Evolutionary conservation across 345 rosid species (phyloP).

Genomic region (Melaleuca alternifolia): DNA sequence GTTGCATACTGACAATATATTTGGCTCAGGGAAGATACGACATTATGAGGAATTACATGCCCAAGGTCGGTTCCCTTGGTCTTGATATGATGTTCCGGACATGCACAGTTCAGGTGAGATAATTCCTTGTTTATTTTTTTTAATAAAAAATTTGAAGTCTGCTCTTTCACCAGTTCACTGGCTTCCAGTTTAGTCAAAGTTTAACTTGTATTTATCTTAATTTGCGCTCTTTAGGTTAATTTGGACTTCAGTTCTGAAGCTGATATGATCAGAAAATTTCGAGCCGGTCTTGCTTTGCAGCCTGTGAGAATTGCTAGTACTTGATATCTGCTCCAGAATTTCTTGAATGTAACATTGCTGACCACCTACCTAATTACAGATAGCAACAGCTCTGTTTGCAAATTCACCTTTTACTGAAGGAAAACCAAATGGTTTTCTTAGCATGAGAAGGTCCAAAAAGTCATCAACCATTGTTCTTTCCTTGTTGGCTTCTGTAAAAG

Average conservation of each 20-base stretch:
- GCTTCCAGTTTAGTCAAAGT: neutral
- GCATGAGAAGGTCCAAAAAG: conserved; percentile 76
- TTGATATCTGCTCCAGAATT: conserved; percentile 4
- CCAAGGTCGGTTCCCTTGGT: conserved; percentile 91
- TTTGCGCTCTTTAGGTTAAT: conserved; percentile 52
- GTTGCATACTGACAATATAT: conserved; percentile 10
- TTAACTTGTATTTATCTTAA: neutral
- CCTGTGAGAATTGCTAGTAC: conserved; percentile 50
- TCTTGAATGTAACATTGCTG: neutral
- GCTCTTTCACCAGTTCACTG: neutral
- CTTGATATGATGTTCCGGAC: conserved; percentile 99
- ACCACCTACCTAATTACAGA: conserved; percentile 40
- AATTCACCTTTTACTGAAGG: conserved; percentile 98
- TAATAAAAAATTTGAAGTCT: neutral
- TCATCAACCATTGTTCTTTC: neutral
- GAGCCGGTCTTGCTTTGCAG: conserved; percentile 93
- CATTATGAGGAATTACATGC: conserved; percentile 98
- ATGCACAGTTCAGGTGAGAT: conserved; percentile 93
- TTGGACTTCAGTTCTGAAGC: conserved; percentile 92
- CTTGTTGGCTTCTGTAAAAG: neutral
- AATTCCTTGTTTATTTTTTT: conserved; percentile 3
- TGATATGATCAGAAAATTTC: conserved; percentile 97
- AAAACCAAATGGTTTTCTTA: conserved; percentile 95
- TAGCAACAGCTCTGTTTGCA: conserved; percentile 96
- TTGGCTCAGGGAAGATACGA: conserved; percentile 89